Evolutionary conservation across 2,329 filamentous ascomycete genomes (phyloP), one percentile per base, ranked within the genome.

Genomic region (Colletotrichum magnum): DNA sequence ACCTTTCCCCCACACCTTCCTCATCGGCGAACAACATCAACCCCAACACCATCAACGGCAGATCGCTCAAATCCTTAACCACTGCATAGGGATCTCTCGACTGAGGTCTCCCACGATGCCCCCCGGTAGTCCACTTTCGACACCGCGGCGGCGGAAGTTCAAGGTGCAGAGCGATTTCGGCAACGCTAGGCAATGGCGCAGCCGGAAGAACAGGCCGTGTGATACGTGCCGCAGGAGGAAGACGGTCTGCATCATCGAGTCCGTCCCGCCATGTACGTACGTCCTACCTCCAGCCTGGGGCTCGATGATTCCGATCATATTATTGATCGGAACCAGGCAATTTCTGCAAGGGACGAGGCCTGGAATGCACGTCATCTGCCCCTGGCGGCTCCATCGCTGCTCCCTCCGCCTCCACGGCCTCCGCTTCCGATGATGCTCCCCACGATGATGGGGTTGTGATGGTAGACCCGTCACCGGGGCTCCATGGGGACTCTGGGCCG

Each of bases 141-240:
- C 18, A 2, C 21, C 21, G 45, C 57, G 0, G 32, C 56, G 39
- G 18, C 81, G 81, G 73, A 81, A 79, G 64, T 83, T 82, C 72
- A 80, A 77, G 68, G 79, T 83, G 58, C 79, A 81, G 67, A 83
- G 80, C 73, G 79, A 80, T 69, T 82, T 82, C 73, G 81, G 81
- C 67, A 76, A 75, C 52, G 77, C 81, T 21, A 74, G 81, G 58
- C 76, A 79, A 72, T 80, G 78, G 41, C 74, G 83, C 63, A 85
- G 83, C 73, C 80, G 83, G 66, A 85, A 85, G 74, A 82, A 82
- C 65, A 78, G 82, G 28, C 83, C 83, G 2, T 85, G 83, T 69
- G 83, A 85, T 74, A 77, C 79, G 12, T 85, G 83, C 70, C 80
- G 83, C 9, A 76, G 76, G 54, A 77, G 83, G 18, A 85, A 85